A percentile compares a stretch with the other conserved stretches of the same genome.
Conservation (phyloP, 2,329 filamentous ascomycete species). For the Colletotrichum navitas region DNA sequence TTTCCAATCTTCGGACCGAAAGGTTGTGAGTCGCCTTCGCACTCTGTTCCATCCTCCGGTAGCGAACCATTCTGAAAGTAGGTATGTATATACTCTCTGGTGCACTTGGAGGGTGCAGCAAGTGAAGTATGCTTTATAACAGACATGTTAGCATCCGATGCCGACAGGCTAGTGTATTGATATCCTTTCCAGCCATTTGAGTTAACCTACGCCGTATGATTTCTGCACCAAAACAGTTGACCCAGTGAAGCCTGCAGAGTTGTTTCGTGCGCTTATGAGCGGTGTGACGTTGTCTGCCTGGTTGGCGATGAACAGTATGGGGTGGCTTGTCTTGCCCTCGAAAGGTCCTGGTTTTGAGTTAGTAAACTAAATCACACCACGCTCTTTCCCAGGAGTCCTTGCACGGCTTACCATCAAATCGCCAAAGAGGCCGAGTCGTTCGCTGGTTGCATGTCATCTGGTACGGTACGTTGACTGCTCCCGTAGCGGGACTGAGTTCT, state of each 20-base stretch:
- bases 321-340: constrained; percentile 54
- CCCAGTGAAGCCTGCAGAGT: constrained; percentile 58
- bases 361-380: neutral
- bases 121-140: constrained; percentile 61
- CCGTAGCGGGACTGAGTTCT: constrained; percentile 56
- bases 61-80: constrained; percentile 62
- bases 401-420: constrained; percentile 52
- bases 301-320: constrained; percentile 61
- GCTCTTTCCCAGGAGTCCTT: neutral
- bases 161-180: neutral
- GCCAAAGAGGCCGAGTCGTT: constrained; percentile 54
- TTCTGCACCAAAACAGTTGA: constrained; percentile 63
- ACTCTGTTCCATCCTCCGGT: constrained; percentile 59
- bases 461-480: constrained; percentile 58
- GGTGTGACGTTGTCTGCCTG: constrained; percentile 63
- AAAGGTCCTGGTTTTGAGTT: constrained; percentile 42
- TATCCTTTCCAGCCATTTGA: neutral
- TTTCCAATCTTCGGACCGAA: constrained; percentile 48
- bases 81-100: constrained; percentile 53
- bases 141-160: neutral
- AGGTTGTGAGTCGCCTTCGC: constrained; percentile 59
- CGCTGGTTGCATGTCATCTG: constrained; percentile 56
- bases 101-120: constrained; percentile 59
- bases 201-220: constrained; percentile 60
- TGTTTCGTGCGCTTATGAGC: constrained; percentile 58